A percentile compares a stretch with the other conserved stretches of the same genome.
These are phyloP conservation scores for Corylus avellana DNA, from an alignment of 306 rosid species.

Conservation along the genomic window DNA sequence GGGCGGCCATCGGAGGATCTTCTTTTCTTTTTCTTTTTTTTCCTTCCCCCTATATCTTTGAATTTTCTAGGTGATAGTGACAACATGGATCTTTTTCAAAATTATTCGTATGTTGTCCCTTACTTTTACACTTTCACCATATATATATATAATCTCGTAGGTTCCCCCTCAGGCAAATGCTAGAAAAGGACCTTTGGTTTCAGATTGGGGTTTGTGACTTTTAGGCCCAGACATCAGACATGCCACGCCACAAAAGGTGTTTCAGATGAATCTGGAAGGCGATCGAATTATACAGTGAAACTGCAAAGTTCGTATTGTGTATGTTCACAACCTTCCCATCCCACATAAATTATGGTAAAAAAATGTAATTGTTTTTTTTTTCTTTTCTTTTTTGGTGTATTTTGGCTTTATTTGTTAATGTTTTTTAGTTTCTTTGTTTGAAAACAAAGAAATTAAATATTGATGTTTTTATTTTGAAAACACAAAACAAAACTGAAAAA, in stretches of 20 bases:
- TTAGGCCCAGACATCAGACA: background rate
- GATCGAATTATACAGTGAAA: background rate
- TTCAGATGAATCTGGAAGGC: background rate
- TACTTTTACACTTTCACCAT: background rate
- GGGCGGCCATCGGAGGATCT: background rate
- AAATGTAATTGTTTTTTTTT: too few relatives aligned
- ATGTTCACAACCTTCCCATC: background rate
- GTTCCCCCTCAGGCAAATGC: background rate
- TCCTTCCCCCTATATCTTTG: too few relatives aligned
- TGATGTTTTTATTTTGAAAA: too few relatives aligned
- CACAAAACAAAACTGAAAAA: too few relatives aligned
- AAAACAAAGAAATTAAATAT: too few relatives aligned
- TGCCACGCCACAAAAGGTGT: background rate
- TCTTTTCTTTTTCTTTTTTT: too few relatives aligned
- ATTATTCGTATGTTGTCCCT: background rate
- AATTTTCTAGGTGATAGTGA: background rate
- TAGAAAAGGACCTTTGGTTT: background rate
- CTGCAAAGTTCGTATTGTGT: background rate
- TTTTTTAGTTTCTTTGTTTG: too few relatives aligned
- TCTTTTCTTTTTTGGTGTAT: too few relatives aligned
- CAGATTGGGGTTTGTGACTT: background rate
- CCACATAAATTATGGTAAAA: background rate
- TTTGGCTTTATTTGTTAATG: too few relatives aligned
- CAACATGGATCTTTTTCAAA: background rate
- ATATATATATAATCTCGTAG: background rate